Evolutionary conservation across 768 basidiomycete genomes (phyloP), one percentile per base, ranked within the genome.

Genomic region (Agaricus blazei): DNA sequence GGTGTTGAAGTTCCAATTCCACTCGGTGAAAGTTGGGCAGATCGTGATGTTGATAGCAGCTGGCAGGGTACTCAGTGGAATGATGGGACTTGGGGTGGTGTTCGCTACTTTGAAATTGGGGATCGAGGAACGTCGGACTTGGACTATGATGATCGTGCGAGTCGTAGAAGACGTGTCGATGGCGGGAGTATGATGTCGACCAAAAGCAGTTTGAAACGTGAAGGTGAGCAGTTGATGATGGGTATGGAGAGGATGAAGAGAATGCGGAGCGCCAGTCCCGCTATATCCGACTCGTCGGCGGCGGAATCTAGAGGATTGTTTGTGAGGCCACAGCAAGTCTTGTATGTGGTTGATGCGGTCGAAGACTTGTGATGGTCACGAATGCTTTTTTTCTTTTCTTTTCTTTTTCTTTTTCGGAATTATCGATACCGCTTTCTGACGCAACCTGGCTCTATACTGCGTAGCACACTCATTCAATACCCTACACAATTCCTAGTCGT

Each of bases 331-430:
- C 87, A 90, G 68, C 90, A 92, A 66, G 89, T 93, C 53, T 72
- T 93, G 51, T 92, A 93, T 65, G 90, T 93, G 28, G 83, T 93
- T 34, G 88, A 91, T 65, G 91, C 91, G 36, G 83, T 89, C 41
- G 88, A 54, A 36, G 50, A 50, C 41, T 29, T 51, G 15, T 56
- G 29, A 43, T 27, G 1, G 11, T 34, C 34, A 34, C 3, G 34
- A 8, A 11, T 11, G 34, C 11, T 34, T 8, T 34, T 3, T 3
- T 34, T 34, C 3, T 34, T 34, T 34, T 34, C 11, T 34, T 31
- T 31, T 31, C 31, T 9, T 31, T 31, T 31, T 9, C 34, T 7
- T 31, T 9, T 11, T 7, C 7, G 34, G 34, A 34, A 34, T 2
- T 34, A 34, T 34, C 19, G 34, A 34, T 34, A 34, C 7, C 34